Evolutionary conservation across 768 basidiomycete species (phyloP).

Genomic region (Kwoniella sp.): DNA sequence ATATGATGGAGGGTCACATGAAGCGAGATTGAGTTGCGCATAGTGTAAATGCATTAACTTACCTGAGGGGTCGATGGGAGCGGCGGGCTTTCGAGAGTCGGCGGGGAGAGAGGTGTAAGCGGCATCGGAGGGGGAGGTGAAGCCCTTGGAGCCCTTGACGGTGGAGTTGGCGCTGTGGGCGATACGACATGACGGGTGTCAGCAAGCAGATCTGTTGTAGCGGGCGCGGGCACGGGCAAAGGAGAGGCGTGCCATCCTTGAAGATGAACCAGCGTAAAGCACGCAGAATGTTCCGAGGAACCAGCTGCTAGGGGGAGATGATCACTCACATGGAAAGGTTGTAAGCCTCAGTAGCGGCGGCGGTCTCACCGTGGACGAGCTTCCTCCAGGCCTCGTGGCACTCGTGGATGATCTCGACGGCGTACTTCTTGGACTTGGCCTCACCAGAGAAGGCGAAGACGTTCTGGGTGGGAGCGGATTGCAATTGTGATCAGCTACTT

Average conservation of each 20-base stretch:
- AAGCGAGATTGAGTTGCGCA: not conserved
- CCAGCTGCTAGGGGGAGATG: not conserved
- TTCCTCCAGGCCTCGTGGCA: constrained; percentile 98
- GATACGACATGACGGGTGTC: not conserved
- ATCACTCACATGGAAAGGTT: constrained; percentile 79
- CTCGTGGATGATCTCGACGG: constrained; percentile 97
- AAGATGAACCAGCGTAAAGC: too few relatives aligned
- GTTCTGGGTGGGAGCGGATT: constrained; percentile 63
- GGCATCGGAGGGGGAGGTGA: constrained; percentile 66
- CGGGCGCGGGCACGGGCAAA: too few relatives aligned
- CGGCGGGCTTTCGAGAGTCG: constrained; percentile 81
- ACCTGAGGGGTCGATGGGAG: constrained; percentile 89
- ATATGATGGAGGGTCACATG: not conserved
- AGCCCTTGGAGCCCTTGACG: constrained; percentile 72
- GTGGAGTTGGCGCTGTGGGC: constrained; percentile 74
- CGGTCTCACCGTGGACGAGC: constrained; percentile 74
- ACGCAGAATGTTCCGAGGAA: not conserved
- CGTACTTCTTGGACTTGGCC: constrained; percentile 99
- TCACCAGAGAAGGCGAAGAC: constrained; percentile 99
- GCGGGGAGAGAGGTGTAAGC: constrained; percentile 69
- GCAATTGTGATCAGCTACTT: not conserved
- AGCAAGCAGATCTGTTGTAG: not conserved
- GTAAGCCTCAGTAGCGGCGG: constrained; percentile 70
- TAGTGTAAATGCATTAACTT: constrained; percentile 57
- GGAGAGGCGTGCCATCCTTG: too few relatives aligned